Percentiles rank a stretch among this genome's conserved stretches.
phyloP scores from a whole-genome alignment of 176 grass and related monocot species.

The Cenchrus fungigraminus region DNA sequence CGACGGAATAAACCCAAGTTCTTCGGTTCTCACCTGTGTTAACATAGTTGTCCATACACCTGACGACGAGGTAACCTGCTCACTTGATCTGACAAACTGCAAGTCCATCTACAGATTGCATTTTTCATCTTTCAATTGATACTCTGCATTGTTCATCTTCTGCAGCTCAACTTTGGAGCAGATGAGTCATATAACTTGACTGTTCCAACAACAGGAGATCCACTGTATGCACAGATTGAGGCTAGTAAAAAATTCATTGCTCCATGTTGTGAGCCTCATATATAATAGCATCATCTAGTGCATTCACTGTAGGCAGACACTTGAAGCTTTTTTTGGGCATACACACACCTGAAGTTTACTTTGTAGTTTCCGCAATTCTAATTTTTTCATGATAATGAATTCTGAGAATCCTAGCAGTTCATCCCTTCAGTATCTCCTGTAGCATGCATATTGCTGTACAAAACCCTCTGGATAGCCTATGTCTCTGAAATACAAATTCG shows the following conservation, averaged over 20 bases:
- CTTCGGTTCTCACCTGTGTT: slow-evolving; percentile 52
- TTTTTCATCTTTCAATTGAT: slow-evolving; percentile 20
- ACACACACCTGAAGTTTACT: slow-evolving; percentile 19
- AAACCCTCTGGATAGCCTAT: background rate
- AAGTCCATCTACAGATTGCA: background rate
- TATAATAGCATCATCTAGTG: background rate
- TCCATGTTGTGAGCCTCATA: slow-evolving; percentile 22
- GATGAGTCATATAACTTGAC: slow-evolving; percentile 85
- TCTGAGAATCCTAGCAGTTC: background rate
- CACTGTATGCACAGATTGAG: slow-evolving; percentile 72
- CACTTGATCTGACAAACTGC: slow-evolving; percentile 25
- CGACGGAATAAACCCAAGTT: slow-evolving; percentile 43
- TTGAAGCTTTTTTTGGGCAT: background rate
- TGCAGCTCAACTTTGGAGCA: slow-evolving; percentile 80
- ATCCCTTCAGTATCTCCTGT: slow-evolving; percentile 18
- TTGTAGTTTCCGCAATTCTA: background rate
- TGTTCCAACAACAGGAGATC: slow-evolving; percentile 62
- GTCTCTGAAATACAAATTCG: slow-evolving; percentile 14
- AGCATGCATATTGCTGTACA: slow-evolving; percentile 34
- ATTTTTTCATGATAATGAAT: slow-evolving; percentile 14
- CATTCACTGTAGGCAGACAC: background rate
- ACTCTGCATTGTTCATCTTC: slow-evolving; percentile 27
- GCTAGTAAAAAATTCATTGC: slow-evolving; percentile 40
- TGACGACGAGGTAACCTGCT: slow-evolving; percentile 62
- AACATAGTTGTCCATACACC: slow-evolving; percentile 68